These are phyloP conservation scores for Suillus subalutaceus DNA, from an alignment of 768 basidiomycete genomes.

Conservation along the genomic window DNA sequence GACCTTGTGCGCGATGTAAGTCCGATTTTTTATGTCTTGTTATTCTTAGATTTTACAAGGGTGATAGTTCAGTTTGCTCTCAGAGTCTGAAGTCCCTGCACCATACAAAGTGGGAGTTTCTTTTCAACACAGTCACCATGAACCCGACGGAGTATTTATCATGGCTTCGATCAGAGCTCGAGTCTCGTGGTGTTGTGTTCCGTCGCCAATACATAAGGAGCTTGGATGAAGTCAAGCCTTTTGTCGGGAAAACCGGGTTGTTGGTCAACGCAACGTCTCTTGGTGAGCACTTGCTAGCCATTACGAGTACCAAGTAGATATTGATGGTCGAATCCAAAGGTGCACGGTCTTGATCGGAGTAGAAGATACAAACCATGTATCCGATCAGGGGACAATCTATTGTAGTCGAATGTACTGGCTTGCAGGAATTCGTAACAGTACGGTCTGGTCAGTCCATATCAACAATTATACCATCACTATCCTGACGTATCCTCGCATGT, in stretches of 20 bases:
- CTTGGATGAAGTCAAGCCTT: constrained; percentile 47
- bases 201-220: constrained; percentile 42
- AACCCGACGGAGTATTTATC: constrained; percentile 55
- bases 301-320: neutral
- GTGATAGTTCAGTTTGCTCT: constrained; percentile 33
- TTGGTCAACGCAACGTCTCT: constrained; percentile 62
- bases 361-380: constrained; percentile 72
- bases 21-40: neutral
- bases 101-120: constrained; percentile 39
- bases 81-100: constrained; percentile 37
- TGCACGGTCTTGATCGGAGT: constrained; percentile 77
- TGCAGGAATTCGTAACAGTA: constrained; percentile 40
- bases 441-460: constrained; percentile 27
- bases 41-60: neutral
- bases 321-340: constrained; percentile 38
- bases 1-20: constrained; percentile 43
- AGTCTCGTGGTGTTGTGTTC: constrained; percentile 45
- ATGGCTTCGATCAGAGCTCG: constrained; percentile 47
- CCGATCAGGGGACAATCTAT: constrained; percentile 89
- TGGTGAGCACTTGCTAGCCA: constrained; percentile 36
- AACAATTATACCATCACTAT: too few relatives aligned
- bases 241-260: constrained; percentile 38
- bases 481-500: neutral
- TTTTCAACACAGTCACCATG: constrained; percentile 50
- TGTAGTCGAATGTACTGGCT: constrained; percentile 68